These are phyloP conservation scores for Diaporthe citriasiana DNA, from an alignment of 2,329 filamentous ascomycete species.

Conservation along the genomic window DNA sequence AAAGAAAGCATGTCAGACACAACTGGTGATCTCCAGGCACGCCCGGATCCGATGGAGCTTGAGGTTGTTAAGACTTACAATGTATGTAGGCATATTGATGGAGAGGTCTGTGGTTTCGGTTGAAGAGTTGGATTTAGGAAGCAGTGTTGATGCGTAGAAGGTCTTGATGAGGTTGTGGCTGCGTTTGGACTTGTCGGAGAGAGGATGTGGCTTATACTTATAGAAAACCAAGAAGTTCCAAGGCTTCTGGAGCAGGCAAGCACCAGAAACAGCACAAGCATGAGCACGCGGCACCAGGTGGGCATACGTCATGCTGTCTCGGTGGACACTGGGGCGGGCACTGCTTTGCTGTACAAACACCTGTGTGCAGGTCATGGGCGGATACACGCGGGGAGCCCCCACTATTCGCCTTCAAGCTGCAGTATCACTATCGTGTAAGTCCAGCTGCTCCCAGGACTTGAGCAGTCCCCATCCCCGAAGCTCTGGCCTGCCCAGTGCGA, in stretches of 20 bases:
- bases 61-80: slow-evolving; percentile 56
- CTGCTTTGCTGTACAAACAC: slow-evolving; percentile 34
- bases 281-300: slow-evolving; percentile 18
- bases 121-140: background rate
- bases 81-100: slow-evolving; percentile 68
- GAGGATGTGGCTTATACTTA: slow-evolving; percentile 25
- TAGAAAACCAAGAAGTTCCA: slow-evolving; percentile 13
- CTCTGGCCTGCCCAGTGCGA: background rate
- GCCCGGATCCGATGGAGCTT: background rate
- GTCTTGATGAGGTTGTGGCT: slow-evolving; percentile 1
- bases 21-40: background rate
- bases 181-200: background rate
- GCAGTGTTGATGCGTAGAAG: background rate
- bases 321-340: slow-evolving; percentile 44
- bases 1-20: slow-evolving; percentile 7
- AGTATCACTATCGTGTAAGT: background rate
- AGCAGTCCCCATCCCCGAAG: background rate
- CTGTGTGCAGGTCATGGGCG: slow-evolving; percentile 4
- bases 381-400: slow-evolving; percentile 35
- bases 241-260: slow-evolving; percentile 25
- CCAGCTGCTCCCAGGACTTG: background rate
- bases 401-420: slow-evolving; percentile 10
- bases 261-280: slow-evolving; percentile 9
- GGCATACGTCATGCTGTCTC: slow-evolving; percentile 38
- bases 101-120: background rate